These are phyloP conservation scores for Suillus sp. DNA, from an alignment of 768 basidiomycete species.

Conservation along the genomic window DNA sequence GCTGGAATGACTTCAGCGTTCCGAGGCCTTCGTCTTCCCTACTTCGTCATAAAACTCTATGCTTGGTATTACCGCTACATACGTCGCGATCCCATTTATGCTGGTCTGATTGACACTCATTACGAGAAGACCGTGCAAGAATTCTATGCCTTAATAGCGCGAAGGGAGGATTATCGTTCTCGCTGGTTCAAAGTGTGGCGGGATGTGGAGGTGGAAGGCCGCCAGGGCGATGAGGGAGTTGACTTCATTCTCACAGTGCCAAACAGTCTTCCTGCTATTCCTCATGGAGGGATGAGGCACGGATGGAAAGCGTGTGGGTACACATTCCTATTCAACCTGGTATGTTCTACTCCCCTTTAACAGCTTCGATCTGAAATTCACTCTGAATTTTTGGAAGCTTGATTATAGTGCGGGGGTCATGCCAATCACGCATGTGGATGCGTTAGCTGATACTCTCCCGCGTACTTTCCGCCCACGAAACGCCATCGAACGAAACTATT, in stretches of 20 bases:
- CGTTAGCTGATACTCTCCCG: conserved; percentile 33
- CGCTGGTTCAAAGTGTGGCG: conserved; percentile 42
- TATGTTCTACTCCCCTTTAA: conserved; percentile 28
- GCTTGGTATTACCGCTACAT: conserved; percentile 55
- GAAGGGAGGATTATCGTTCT: conserved; percentile 45
- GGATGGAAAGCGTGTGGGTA: conserved; percentile 62
- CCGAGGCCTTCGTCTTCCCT: conserved; percentile 46
- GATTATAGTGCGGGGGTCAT: conserved; percentile 49
- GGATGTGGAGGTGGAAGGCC: conserved; percentile 23
- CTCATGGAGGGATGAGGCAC: conserved; percentile 53
- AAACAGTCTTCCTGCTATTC: conserved; percentile 61
- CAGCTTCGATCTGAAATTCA: neutral
- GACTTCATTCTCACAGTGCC: conserved; percentile 68
- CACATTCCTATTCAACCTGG: conserved; percentile 69
- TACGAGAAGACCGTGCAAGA: conserved; percentile 52
- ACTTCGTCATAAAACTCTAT: conserved; percentile 48
- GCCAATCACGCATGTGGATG: conserved; percentile 45
- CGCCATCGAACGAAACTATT: conserved; percentile 41
- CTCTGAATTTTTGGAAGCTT: conserved; percentile 28
- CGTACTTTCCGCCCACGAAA: conserved; percentile 33
- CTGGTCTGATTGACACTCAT: conserved; percentile 52
- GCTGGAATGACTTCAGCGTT: conserved; percentile 45
- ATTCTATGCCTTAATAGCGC: conserved; percentile 49
- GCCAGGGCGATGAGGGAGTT: conserved; percentile 42
- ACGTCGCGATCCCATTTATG: conserved; percentile 52